Evolutionary conservation across 2,329 filamentous ascomycete genomes (phyloP), one percentile per base, ranked within the genome.

Genomic region (Epichloe brachyelytri): DNA sequence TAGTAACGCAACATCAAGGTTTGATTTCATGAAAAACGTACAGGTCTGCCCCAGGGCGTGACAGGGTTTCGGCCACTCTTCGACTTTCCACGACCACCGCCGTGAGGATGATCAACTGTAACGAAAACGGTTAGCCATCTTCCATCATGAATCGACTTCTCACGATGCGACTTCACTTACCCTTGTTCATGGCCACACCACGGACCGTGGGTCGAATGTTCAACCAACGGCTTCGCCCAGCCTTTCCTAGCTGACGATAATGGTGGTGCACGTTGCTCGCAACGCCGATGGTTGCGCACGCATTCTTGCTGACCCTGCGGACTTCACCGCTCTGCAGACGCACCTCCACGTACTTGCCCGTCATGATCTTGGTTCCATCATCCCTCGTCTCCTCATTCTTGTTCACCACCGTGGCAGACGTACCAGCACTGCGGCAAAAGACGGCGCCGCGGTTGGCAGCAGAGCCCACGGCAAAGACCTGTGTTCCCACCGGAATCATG

Each of bases 151-250:
- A 30, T 7, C 19, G 19, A 41, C 15, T 17, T 10, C 8, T 15
- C 10, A 3, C 36, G 11, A 51, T 46, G 26, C 37, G n/a, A 3
- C 19, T 39, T n/a, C 43, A 22, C 78, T 64, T 72, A 88, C 86
- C 81, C 67, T 91, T 89, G 75, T 98, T 98, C 94, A 98, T 98
- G 56, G 94, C 93, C 61, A 97, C 73, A 85, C 93, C 94, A 75
- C 94, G 83, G 43, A 98, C 93, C 0, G 93, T 96, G 15, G 93
- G 93, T 59, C 93, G 78, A 63, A 94, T 95, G 64, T 93, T 93
- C 58, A 97, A 71, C 90, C 89, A 96, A 63, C 93, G 81, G 60
- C 85, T 89, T 62, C 94, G 82, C 64, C 93, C 93, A 60, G 93
- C 93, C 73, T 98, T 98, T 61, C 94, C 94, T 52, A 98, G 78